Percentiles rank a stretch among this genome's conserved stretches.
phyloP scores from a whole-genome alignment of 805 yeast genomes.

The Ogataea parapolymorpha region DNA sequence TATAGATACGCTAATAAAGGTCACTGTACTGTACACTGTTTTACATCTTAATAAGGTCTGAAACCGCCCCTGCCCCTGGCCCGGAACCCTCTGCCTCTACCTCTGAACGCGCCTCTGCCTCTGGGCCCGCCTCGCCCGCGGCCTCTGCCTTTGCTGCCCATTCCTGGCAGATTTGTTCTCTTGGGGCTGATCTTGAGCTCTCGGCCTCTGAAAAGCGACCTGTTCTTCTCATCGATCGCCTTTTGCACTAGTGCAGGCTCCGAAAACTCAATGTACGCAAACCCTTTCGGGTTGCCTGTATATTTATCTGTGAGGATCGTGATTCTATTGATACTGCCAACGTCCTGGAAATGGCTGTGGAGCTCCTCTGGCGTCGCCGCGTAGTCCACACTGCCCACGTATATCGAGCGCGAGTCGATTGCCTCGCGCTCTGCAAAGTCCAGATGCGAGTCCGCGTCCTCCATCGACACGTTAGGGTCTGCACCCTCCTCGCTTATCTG shows the following conservation, averaged over 20 bases:
- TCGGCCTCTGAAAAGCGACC: slow-evolving; percentile 63
- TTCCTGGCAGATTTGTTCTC: slow-evolving; percentile 79
- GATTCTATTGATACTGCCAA: slow-evolving; percentile 75
- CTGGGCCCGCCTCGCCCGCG: slow-evolving; percentile 23
- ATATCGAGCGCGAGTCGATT: slow-evolving; percentile 72
- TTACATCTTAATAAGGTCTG: slow-evolving; percentile 27
- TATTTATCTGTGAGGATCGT: slow-evolving; percentile 69
- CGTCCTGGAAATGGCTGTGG: slow-evolving; percentile 65
- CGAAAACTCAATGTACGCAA: slow-evolving; percentile 82
- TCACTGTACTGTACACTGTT: slow-evolving; percentile 5
- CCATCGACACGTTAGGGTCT: slow-evolving; percentile 18
- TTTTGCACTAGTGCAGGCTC: slow-evolving; percentile 58
- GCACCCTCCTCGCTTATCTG: slow-evolving; percentile 18
- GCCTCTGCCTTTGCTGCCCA: slow-evolving; percentile 48
- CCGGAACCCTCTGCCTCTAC: slow-evolving; percentile 26
- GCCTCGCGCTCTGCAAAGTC: slow-evolving; percentile 46
- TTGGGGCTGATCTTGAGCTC: slow-evolving; percentile 71
- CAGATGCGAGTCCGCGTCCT: slow-evolving; percentile 13
- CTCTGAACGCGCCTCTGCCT: slow-evolving; percentile 24
- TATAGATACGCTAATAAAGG: neutral
- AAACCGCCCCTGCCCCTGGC: slow-evolving; percentile 34
- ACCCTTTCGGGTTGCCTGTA: slow-evolving; percentile 84
- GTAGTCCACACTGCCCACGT: slow-evolving; percentile 84
- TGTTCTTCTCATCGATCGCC: slow-evolving; percentile 62
- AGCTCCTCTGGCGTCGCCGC: slow-evolving; percentile 75